Evolutionary conservation across 106 monocot species (phyloP), one percentile per base, ranked within the genome.

Genomic region (Platanthera guangdongensis): DNA sequence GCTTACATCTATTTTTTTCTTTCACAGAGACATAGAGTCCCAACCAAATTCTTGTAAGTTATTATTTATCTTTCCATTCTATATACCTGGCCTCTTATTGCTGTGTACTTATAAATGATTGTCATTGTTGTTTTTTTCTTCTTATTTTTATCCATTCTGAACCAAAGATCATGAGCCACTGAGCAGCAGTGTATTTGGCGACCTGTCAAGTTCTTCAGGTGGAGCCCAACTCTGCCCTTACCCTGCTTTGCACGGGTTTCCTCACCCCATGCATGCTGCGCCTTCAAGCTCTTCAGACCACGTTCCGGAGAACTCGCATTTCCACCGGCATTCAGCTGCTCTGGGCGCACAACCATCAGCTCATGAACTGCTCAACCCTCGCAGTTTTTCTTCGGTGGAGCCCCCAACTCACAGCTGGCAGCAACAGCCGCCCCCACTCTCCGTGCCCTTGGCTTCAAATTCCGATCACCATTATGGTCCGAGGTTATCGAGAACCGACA

Each of bases 211-310:
- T 65, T 30, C 82, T 57, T 76, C 82, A 13, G 75, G 54, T 46
- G 81, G 75, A 51, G 52, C 80, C 16, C 86, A 78, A 72, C 71
- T 81, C 5, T 87, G 86, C 69, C 86, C 86, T 4, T 87, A 83
- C 83, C 19, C 81, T 12, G 83, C 86, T 22, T 52, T 83, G 18
- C 80, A 83, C 64, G 83, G 86, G 6, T 74, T 60, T 55, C 71
- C 80, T 72, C 80, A 81, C 73, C 9, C 68, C 28, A 69, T 80
- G 68, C 86, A 79, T 71, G 14, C 77, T 47, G 70, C 74, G 32
- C 75, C 86, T 73, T 80, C 74, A 48, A 78, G 79, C 74, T 62
- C 86, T 52, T 60, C 74, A 30, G 82, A 79, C 50, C 30, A 78
- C 11, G 68, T 77, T 76, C 72, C 86, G 47, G 86, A 87, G 50